Percentiles rank a stretch among this genome's conserved stretches.
Evolutionary conservation across 2,329 filamentous ascomycete species (phyloP).

Genomic region (Fusarium scirpi): DNA sequence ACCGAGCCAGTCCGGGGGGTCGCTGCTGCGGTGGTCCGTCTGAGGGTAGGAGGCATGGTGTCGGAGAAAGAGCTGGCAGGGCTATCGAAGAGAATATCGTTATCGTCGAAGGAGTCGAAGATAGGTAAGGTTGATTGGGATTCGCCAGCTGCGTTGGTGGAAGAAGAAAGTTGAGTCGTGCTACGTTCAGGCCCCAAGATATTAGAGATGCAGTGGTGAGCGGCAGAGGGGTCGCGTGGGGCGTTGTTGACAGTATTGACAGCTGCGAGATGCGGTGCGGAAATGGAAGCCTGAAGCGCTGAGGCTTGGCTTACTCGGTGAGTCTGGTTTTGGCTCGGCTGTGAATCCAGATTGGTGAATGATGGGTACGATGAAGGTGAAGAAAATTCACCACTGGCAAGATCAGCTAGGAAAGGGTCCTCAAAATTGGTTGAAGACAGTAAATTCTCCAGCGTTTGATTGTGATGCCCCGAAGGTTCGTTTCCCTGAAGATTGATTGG

Average conservation of each 20-base stretch:
- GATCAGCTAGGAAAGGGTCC: conserved; percentile 43
- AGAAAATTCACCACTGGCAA: conserved; percentile 50
- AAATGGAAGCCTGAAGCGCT: conserved; percentile 36
- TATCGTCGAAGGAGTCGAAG: conserved; percentile 48
- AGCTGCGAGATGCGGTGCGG: conserved; percentile 26
- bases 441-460: conserved; percentile 13
- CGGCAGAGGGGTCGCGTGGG: conserved; percentile 41
- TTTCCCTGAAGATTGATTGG: conserved; percentile 7
- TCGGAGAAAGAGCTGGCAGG: conserved; percentile 48
- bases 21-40: conserved; percentile 34
- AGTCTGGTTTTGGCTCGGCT: conserved; percentile 18
- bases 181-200: conserved; percentile 35
- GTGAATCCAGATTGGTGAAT: conserved; percentile 40
- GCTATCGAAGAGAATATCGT: conserved; percentile 42
- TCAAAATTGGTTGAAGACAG: conserved; percentile 31
- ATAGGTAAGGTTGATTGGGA: conserved; percentile 46
- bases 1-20: conserved; percentile 20
- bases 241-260: conserved; percentile 29
- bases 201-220: conserved; percentile 28
- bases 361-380: conserved; percentile 54
- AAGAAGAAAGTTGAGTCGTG: conserved; percentile 39
- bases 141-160: conserved; percentile 41
- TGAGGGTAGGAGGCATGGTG: conserved; percentile 45
- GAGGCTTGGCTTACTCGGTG: conserved; percentile 25
- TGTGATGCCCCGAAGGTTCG: background rate